phyloP scores from a whole-genome alignment of 495 filamentous ascomycete genomes.

The Penicillium roqueforti region DNA sequence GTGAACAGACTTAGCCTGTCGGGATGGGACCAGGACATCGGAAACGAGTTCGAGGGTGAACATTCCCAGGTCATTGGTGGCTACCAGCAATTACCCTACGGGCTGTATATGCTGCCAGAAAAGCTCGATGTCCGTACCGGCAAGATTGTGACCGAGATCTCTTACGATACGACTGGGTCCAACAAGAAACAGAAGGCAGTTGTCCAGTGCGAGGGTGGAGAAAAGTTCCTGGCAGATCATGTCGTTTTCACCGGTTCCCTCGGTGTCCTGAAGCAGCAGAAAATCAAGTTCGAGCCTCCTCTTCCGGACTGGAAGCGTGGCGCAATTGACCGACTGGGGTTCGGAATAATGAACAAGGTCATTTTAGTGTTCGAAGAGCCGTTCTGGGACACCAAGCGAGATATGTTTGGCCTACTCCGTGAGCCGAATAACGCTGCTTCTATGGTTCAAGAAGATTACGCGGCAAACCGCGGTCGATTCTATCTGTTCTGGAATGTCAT shows the following conservation, averaged over 20 bases:
- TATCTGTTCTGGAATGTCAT: conserved; percentile 97
- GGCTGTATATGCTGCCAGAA: conserved; percentile 68
- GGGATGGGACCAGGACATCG: conserved; percentile 94
- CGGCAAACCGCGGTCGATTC: conserved; percentile 69
- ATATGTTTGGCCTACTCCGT: conserved; percentile 91
- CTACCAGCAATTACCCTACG: conserved; percentile 84
- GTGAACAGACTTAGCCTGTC: conserved; percentile 81
- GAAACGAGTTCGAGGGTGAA: conserved; percentile 94
- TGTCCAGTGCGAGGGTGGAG: conserved; percentile 77
- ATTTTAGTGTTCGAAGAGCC: conserved; percentile 82
- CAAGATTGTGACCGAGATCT: conserved; percentile 63
- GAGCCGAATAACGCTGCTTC: conserved; percentile 55
- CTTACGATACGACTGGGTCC: conserved; percentile 51
- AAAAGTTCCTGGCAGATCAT: conserved; percentile 71
- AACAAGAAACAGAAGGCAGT: conserved; percentile 42
- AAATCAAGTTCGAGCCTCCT: conserved; percentile 73
- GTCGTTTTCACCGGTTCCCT: conserved; percentile 86
- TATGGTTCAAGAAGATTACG: conserved; percentile 58
- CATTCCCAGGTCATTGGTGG: conserved; percentile 91
- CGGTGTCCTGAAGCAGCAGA: conserved; percentile 77
- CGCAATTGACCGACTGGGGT: conserved; percentile 83
- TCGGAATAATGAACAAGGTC: conserved; percentile 92
- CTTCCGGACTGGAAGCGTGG: conserved; percentile 80
- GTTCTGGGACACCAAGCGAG: conserved; percentile 89
- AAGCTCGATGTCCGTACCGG: conserved; percentile 76